Evolutionary conservation across 2,329 filamentous ascomycete genomes (phyloP), one percentile per base, ranked within the genome.

Genomic region (Ascochyta koolunga): DNA sequence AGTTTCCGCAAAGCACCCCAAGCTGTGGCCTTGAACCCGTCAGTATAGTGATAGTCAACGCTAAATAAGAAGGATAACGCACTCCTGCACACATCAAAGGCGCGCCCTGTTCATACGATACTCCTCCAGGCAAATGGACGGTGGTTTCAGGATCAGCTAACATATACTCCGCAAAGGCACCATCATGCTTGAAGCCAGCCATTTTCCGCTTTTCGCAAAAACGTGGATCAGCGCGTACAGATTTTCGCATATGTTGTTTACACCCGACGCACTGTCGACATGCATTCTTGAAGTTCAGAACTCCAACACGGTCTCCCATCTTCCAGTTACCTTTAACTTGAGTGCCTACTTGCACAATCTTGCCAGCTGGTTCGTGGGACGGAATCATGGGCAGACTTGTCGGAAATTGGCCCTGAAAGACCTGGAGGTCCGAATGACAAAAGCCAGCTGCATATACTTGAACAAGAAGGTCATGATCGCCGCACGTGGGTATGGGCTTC

Each of bases 81-180:
- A 70, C 72, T 2, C 70, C 69, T 15, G 70, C 69, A 50, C 70
- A 74, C 67, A 71, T 72, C n/a, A 72, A 51, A 13, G 70, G 72
- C n/a, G 67, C 71, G 3, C 63, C 68, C 51, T 74, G 65, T 18
- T 61, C 64, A 29, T 58, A 68, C 2, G 66, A 61, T 10, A 67
- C 42, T 3, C 19, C 41, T 7, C 59, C 64, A 0, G 69, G 61
- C 2, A 73, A 48, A 19, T 59, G 59, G 3, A 69, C 61, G 10
- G 67, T 67, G 1, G 65, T 68, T 1, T 63, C 54, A 0, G 68
- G 68, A 52, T 73, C 70, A 5, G 69, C 70, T 21, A 71, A 58
- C 61, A 72, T 69, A 16, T 67, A 73, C 24, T 74, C 54, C 4
- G 69, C 66, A 25, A 74, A 71, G 0, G 65, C 70, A 24, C 71